Base-by-base conservation (phyloP, 306 rosid species). In the Glycyrrhiza uralensis region DNA sequence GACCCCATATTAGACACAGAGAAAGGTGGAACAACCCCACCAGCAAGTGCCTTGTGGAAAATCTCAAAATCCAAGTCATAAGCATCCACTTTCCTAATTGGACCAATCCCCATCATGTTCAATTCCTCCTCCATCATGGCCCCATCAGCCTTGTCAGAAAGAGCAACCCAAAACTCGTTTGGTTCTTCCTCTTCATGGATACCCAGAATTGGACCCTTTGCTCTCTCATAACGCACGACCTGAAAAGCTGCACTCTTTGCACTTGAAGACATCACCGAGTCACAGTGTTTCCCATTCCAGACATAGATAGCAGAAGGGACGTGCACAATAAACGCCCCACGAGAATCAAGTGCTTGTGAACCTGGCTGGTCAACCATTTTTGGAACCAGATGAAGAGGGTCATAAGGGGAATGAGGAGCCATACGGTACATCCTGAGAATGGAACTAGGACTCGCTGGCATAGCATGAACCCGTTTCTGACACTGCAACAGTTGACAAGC, bases 401-500 rank as follows among this genome's bases (percentile, higher is more conserved):
- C 98, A 39, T 94, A 91, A 0, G 97, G 82, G 0, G 98, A 94
- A 75, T 94, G 98, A 7, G 98, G 97, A 26, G 98, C 97, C 87
- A 94, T 91, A 24, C 96, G 64, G 64, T 89, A 94, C 90, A 94
- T 89, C 89, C 96, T 87, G 20, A 88, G 77, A 82, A 88, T 38
- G 0, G 98, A 94, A 77, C 45, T 87, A 0, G 98, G 98, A 83
- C 98, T 94, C 0, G 90, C 85, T 9, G 97, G 98, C 76, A 81
- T 80, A 29, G 97, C 97, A 58, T 82, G 97, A 10, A 94, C 97
- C 35, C 98, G 55, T 74, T 94, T 94, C 86, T 94, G 98, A 80
- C 98, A 94, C 91, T 89, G 98, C 79, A 89, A 57, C 2, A 94
- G 84, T 19, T 94, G 98, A 75, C 96, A 89, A 50, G 97, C 90